Evolutionary conservation across 192 early-diverging fungal species (phyloP).

Genomic region (Pilaira anomala): DNA sequence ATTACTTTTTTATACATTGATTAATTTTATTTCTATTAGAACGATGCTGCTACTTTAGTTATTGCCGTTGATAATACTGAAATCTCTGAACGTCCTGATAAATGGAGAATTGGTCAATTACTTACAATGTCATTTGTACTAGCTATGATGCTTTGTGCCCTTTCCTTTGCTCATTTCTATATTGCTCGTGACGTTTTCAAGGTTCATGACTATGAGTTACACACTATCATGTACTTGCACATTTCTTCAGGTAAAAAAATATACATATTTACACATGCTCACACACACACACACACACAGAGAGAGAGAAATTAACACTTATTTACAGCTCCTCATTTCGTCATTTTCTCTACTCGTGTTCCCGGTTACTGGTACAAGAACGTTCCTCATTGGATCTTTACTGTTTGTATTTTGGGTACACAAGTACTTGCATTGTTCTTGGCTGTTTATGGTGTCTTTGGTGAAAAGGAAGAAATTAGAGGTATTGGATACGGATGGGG

Average conservation of each 20-base stretch:
- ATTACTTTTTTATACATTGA: not conserved
- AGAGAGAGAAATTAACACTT: not conserved
- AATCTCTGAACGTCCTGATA: slow-evolving; percentile 85
- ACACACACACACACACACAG: not conserved
- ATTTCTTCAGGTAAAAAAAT: slow-evolving; percentile 60
- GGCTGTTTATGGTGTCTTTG: slow-evolving; percentile 61
- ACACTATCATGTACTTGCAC: slow-evolving; percentile 92
- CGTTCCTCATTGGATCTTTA: slow-evolving; percentile 65
- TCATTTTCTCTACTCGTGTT: slow-evolving; percentile 84
- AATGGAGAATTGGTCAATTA: slow-evolving; percentile 90
- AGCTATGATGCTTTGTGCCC: slow-evolving; percentile 65
- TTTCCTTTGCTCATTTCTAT: slow-evolving; percentile 84
- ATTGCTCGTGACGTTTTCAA: slow-evolving; percentile 64
- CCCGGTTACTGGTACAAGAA: slow-evolving; percentile 78
- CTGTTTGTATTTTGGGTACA: slow-evolving; percentile 68
- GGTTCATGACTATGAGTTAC: slow-evolving; percentile 42
- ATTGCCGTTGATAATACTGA: slow-evolving; percentile 90
- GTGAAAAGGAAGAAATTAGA: slow-evolving; percentile 36
- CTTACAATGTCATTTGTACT: slow-evolving; percentile 77
- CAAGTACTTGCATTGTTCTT: slow-evolving; percentile 86
- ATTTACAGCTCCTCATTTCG: slow-evolving; percentile 68
- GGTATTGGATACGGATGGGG: slow-evolving; percentile 66
- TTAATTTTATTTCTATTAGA: slow-evolving; percentile 32
- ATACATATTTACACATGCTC: not conserved
- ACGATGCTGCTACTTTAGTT: slow-evolving; percentile 83